Evolutionary conservation across 2,329 filamentous ascomycete species (phyloP).

Genomic region (Gremmenia infestans): DNA sequence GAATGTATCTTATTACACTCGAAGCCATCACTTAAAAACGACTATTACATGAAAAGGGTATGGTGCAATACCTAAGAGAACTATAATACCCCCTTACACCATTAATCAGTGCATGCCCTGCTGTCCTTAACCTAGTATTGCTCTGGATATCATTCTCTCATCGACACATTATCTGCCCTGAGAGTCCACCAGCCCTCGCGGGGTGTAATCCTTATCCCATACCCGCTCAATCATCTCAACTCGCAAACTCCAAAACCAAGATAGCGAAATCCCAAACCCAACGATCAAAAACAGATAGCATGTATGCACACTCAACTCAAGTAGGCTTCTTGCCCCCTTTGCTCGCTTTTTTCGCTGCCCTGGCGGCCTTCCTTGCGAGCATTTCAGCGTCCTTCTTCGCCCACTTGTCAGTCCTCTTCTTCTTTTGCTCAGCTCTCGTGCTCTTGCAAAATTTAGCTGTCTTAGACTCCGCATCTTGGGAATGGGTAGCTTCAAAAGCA

Average conservation of each 20-base stretch:
- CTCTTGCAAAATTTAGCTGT: constrained; percentile 7
- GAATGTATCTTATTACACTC: too few species aligned
- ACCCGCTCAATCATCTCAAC: not conserved
- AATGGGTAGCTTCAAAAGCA: constrained; percentile 33
- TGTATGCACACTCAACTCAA: not conserved
- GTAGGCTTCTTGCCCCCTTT: constrained; percentile 1
- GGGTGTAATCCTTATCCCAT: not conserved
- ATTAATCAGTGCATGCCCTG: not conserved
- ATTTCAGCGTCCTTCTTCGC: constrained; percentile 10
- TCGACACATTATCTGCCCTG: not conserved
- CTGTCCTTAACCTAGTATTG: not conserved
- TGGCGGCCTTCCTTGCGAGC: constrained; percentile 14
- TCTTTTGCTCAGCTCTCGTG: constrained; percentile 1
- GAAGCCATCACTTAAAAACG: not conserved
- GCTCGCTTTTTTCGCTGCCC: constrained; percentile 5
- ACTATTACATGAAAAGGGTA: constrained; percentile 4
- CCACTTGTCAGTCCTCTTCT: constrained; percentile 4
- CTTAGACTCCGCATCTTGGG: constrained; percentile 2
- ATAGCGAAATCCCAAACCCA: constrained; percentile 3
- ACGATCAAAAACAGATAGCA: not conserved
- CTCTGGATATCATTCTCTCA: constrained; percentile 1
- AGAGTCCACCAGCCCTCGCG: not conserved
- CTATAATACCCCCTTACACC: constrained; percentile 10
- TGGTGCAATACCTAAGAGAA: constrained; percentile 7
- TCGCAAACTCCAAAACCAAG: constrained; percentile 6